Conservation (phyloP, 371 early-diverging fungal genomes). For the Racocetra persica region DNA sequence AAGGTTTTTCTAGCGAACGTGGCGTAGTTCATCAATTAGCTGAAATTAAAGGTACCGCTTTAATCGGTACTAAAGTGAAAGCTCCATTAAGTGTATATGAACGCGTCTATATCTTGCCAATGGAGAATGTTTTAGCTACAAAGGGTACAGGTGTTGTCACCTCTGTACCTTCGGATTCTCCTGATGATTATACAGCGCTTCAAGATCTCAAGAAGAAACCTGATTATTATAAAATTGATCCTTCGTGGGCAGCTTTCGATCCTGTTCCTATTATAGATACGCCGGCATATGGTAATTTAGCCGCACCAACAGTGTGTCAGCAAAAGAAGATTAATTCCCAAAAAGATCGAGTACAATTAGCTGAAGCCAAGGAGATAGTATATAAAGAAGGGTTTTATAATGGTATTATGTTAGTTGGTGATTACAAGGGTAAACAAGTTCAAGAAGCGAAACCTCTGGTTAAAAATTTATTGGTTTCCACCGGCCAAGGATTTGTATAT, state of each 20-base stretch:
- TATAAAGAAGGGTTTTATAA: conserved; percentile 99
- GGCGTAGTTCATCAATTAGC: conserved; percentile 78
- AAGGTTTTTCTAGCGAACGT: conserved; percentile 75
- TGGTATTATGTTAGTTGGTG: conserved; percentile 90
- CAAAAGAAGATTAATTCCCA: conserved; percentile 94
- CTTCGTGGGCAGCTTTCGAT: conserved; percentile 89
- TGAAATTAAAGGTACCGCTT: conserved; percentile 77
- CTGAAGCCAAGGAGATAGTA: conserved; percentile 92
- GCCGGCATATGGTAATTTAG: conserved; percentile 84
- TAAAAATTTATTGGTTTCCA: conserved; percentile 74
- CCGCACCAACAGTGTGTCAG: conserved; percentile 84
- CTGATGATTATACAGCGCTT: conserved; percentile 94
- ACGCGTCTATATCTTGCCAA: conserved; percentile 93
- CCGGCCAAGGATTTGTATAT: conserved; percentile 85
- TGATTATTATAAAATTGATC: conserved; percentile 88
- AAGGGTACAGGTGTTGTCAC: conserved; percentile 99
- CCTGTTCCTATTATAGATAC: conserved; percentile 90
- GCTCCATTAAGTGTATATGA: conserved; percentile 87
- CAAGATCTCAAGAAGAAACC: conserved; percentile 93
- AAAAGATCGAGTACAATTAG: conserved; percentile 92
- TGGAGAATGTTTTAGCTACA: conserved; percentile 94
- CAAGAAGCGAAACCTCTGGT: conserved; percentile 93
- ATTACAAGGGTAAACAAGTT: conserved; percentile 82
- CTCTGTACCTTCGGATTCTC: conserved; percentile 98
- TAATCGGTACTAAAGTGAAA: conserved; percentile 90